Conservation (phyloP, 345 rosid species). For the Acer campestre region DNA sequence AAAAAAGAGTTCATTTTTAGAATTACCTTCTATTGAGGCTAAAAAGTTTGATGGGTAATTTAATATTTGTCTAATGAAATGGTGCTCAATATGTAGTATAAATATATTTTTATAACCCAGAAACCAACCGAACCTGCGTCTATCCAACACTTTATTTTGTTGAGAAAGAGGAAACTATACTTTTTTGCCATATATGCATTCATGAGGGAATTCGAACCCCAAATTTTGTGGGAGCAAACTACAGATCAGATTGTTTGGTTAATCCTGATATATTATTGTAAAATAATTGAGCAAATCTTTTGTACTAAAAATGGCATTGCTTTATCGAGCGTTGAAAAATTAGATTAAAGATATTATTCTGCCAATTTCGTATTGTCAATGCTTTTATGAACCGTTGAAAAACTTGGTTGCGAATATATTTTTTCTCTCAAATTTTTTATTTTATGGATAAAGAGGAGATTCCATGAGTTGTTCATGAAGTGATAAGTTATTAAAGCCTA, state of each 20-base stretch:
- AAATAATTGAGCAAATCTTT: slow-evolving; percentile 1
- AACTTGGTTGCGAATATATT: background rate
- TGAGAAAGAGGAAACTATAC: no score
- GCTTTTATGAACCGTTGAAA: background rate
- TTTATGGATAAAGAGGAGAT: no score
- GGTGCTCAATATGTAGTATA: background rate
- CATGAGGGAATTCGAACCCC: no score
- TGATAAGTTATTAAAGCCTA: no score
- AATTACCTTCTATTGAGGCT: background rate
- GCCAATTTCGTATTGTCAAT: background rate
- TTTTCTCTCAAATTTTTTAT: background rate
- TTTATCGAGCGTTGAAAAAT: background rate
- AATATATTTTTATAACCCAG: no score
- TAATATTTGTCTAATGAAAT: background rate
- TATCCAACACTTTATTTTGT: no score
- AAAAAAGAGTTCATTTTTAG: no score
- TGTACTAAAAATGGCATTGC: background rate
- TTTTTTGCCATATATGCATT: no score
- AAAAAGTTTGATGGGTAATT: slow-evolving; percentile 9
- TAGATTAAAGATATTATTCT: background rate
- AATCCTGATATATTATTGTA: background rate
- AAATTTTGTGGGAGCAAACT: no score
- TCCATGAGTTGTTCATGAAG: no score
- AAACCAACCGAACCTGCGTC: no score
- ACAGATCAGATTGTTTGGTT: no score